Percentiles rank a stretch among this genome's conserved stretches.
phyloP scores from a whole-genome alignment of 192 early-diverging fungal genomes.

The Backusella tuberculispora region DNA sequence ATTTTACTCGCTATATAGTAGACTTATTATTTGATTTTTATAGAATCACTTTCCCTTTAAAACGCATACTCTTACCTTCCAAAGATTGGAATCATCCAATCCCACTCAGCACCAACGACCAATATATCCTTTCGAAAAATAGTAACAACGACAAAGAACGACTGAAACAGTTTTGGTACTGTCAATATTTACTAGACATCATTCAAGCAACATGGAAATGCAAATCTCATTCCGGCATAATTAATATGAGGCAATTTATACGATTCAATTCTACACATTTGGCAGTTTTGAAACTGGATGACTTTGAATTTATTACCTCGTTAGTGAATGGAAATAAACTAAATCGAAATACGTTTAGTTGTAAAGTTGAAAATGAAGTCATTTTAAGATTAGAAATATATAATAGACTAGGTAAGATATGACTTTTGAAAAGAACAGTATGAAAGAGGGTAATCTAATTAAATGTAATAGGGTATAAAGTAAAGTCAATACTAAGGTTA shows the following conservation, averaged over 20 bases:
- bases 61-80: slow-evolving; percentile 57
- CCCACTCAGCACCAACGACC: slow-evolving; percentile 68
- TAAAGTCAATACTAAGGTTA: not conserved
- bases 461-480: not conserved
- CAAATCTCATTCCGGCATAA: slow-evolving; percentile 52
- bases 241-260: slow-evolving; percentile 57
- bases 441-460: no score
- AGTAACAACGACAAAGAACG: slow-evolving; percentile 41
- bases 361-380: slow-evolving; percentile 2
- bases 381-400: not conserved
- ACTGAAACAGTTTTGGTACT: slow-evolving; percentile 72
- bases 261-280: slow-evolving; percentile 57
- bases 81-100: slow-evolving; percentile 55
- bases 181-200: slow-evolving; percentile 63
- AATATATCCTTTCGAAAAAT: slow-evolving; percentile 73
- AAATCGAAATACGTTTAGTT: slow-evolving; percentile 44
- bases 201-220: slow-evolving; percentile 50
- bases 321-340: not conserved
- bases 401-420: not conserved
- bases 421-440: no score
- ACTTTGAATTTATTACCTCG: slow-evolving; percentile 58
- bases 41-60: slow-evolving; percentile 57
- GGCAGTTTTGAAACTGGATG: slow-evolving; percentile 58
- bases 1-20: no score
- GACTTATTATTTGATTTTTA: no score